Base-by-base conservation (phyloP, 192 early-diverging fungal species). In the Backusella parvicylindrica region DNA sequence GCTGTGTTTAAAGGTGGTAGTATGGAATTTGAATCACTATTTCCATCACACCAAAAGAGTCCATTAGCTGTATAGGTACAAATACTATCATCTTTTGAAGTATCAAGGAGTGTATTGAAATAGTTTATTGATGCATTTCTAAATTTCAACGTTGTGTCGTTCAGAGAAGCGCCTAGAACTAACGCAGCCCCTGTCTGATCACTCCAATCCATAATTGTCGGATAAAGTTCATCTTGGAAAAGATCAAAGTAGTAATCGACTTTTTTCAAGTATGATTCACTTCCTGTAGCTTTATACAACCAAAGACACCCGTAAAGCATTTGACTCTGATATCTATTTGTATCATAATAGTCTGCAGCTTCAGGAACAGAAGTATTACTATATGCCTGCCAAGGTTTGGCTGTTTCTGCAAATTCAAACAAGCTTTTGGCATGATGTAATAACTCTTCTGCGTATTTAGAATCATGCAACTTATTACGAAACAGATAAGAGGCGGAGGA, bases 401-500 rank as follows among this genome's bases (percentile, higher is more conserved):
- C 64, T 43, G 78, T 76, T 26, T 79, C 79, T 21, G 86, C 86
- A 26, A 88, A 74, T 2, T 56, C 35, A 37, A 76, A 87, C 3
- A 86, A 73, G 12, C 77, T 38, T 8, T 53, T 65, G 7, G 86
- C 86, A 41, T 88, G 86, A 4, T 67, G 60, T 47, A 84, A 69
- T 12, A 88, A 64, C 15, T 66, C 73, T 35, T 68, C 43, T 3
- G 83, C 77, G 38, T 86, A 86, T 12, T 76, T 43, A 11, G 75
- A 30, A 47, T 86, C 77, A 47, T 86, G 83, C 28, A 83, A 70
- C 67, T 81, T 81, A 43, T 80, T 65, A 16, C 81, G 79, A 69
- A 87, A 88, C 9, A 88, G 68, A n/a, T 86, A 70, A 16, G 86
- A 78, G 26, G 84, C 78, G 1, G 85, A 53, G 18, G 86, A 84